Percentiles rank a stretch among this genome's conserved stretches.
Evolutionary conservation across 75 land plant genomes (phyloP).

Genomic region (Selaginella tamariscina): DNA sequence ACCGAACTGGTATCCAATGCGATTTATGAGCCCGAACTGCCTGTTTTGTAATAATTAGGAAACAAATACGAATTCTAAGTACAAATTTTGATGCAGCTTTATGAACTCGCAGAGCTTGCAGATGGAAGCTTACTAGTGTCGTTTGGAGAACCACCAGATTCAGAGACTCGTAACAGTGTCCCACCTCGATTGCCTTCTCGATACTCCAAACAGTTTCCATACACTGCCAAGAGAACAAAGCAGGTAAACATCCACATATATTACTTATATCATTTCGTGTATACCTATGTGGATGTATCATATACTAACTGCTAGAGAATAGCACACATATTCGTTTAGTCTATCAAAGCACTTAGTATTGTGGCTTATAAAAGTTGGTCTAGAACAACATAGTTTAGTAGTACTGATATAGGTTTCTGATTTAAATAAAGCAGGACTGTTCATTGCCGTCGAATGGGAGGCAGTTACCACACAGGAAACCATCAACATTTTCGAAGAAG

Average conservation of each 20-base stretch:
- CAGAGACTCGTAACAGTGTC: background rate
- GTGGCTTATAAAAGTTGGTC: no score
- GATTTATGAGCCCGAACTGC: no score
- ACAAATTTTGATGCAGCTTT: background rate
- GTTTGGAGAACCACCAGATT: background rate
- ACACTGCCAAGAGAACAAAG: background rate
- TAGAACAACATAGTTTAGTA: no score
- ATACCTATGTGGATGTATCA: no score
- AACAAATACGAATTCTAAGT: background rate
- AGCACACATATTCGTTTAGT: no score
- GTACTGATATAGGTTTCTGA: no score
- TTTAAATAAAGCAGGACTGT: no score
- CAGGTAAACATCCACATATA: background rate
- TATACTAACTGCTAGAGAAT: no score
- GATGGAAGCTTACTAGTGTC: background rate
- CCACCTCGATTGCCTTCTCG: background rate
- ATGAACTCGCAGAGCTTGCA: conserved; percentile 3
- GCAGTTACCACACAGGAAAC: background rate
- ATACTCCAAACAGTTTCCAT: background rate
- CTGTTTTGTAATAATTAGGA: background rate
- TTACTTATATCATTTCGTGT: background rate
- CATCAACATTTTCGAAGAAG: conserved; percentile 1
- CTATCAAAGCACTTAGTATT: no score
- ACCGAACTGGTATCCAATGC: no score
- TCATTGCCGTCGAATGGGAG: no score